A percentile compares a stretch with the other conserved stretches of the same genome.
Conservation (phyloP, 495 filamentous ascomycete species). For the Hypoxylon rickii region DNA sequence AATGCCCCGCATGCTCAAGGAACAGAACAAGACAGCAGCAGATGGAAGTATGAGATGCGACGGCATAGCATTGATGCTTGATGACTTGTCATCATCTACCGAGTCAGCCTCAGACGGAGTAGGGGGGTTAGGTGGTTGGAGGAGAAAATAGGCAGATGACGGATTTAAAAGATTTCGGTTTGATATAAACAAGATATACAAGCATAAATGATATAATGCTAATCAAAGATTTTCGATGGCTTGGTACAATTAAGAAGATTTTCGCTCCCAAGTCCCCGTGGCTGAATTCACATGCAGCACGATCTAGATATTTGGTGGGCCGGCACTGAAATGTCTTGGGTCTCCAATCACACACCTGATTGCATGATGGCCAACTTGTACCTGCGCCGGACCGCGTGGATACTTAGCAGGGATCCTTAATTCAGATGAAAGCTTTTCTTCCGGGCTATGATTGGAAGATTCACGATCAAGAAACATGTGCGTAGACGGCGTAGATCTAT, state of each 20-base stretch:
- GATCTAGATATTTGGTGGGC: conserved; percentile 26
- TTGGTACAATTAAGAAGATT: background rate
- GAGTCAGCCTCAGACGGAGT: conserved; percentile 3
- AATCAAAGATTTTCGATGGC: background rate
- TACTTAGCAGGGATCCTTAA: conserved; percentile 17
- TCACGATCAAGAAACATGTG: background rate
- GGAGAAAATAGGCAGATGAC: conserved; percentile 33
- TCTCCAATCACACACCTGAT: conserved; percentile 23
- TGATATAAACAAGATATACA: conserved; percentile 21
- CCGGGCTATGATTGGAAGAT: conserved; percentile 21
- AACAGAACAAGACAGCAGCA: conserved; percentile 15
- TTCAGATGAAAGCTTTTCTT: conserved; percentile 14
- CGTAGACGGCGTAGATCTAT: conserved; percentile 8
- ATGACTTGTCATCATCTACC: conserved; percentile 17
- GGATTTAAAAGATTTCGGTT: background rate
- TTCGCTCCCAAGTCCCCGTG: conserved; percentile 20
- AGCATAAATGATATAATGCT: conserved; percentile 8
- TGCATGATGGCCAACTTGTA: conserved; percentile 24
- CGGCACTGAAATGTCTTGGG: conserved; percentile 27
- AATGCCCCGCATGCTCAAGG: conserved; percentile 27
- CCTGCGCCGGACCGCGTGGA: conserved; percentile 35
- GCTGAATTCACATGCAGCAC: conserved; percentile 33
- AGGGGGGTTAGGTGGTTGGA: background rate
- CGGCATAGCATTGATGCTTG: conserved; percentile 6
- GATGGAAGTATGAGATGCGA: conserved; percentile 4